Percentiles rank a stretch among this genome's conserved stretches.
Evolutionary conservation across 345 rosid species (phyloP).

Genomic region (Toxicodendron radicans): DNA sequence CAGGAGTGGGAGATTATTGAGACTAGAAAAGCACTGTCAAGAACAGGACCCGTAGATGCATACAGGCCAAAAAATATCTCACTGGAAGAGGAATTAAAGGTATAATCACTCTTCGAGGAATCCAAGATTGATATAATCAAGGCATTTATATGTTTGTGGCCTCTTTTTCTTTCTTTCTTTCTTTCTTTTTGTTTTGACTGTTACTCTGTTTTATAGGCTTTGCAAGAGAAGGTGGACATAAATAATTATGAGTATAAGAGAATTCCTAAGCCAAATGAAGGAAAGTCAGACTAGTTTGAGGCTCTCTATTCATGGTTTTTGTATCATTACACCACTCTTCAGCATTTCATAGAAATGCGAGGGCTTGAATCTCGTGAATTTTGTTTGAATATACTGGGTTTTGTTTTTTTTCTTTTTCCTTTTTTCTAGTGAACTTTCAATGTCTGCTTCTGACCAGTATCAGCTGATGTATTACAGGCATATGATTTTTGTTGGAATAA

Average conservation of each 20-base stretch:
- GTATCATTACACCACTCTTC: neutral
- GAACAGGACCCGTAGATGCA: slow-evolving; percentile 71
- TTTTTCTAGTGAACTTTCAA: neutral
- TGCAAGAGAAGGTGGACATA: slow-evolving; percentile 77
- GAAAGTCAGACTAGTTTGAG: slow-evolving; percentile 38
- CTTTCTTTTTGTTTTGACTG: neutral
- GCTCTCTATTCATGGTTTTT: neutral
- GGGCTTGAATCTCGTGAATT: neutral
- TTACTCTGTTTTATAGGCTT: slow-evolving; percentile 43
- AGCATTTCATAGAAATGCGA: neutral
- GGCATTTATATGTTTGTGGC: slow-evolving; percentile 9
- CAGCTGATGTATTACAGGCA: neutral
- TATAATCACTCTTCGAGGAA: slow-evolving; percentile 17
- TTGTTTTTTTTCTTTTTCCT: too few species aligned
- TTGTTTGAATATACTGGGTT: neutral
- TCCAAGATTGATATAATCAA: neutral
- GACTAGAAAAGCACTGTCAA: slow-evolving; percentile 73
- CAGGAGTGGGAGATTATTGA: slow-evolving; percentile 91
- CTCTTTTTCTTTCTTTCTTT: neutral
- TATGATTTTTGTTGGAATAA: slow-evolving; percentile 18
- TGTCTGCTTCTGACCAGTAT: neutral
- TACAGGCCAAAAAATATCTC: slow-evolving; percentile 79
- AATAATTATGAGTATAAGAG: slow-evolving; percentile 76
- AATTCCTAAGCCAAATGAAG: slow-evolving; percentile 77
- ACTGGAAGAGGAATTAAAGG: slow-evolving; percentile 86